phyloP scores from a whole-genome alignment of 1,284 basidiomycete genomes.

The Tilletia caries region DNA sequence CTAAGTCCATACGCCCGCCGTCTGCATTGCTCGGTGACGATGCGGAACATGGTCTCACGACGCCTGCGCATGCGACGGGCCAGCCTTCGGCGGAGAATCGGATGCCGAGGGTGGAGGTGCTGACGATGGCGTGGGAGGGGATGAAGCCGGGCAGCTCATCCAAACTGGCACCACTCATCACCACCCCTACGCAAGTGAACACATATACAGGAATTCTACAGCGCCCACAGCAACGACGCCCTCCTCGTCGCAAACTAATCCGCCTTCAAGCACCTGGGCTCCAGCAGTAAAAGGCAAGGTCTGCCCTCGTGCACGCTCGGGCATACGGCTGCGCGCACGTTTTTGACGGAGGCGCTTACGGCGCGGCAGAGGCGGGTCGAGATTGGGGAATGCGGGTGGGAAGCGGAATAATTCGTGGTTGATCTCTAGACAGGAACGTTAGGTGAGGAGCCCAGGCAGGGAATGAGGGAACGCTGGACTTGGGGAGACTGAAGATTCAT shows the following conservation, averaged over 20 bases:
- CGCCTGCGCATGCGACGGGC: constrained; percentile 81
- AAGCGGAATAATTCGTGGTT: constrained; percentile 67
- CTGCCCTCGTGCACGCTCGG: constrained; percentile 68
- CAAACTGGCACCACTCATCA: too few species aligned
- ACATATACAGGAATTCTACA: constrained; percentile 76
- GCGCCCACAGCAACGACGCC: constrained; percentile 84
- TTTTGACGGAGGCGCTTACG: constrained; percentile 86
- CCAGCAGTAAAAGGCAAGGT: constrained; percentile 30
- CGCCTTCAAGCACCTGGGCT: constrained; percentile 50
- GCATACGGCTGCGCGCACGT: constrained; percentile 74
- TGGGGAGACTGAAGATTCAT: constrained; percentile 25
- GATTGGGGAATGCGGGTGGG: constrained; percentile 61
- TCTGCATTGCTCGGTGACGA: constrained; percentile 78
- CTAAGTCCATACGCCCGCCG: background rate
- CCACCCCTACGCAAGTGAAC: too few species aligned
- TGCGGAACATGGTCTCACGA: constrained; percentile 90
- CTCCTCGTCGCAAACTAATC: constrained; percentile 71
- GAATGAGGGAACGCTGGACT: background rate
- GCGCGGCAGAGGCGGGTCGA: constrained; percentile 85
- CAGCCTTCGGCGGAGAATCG: constrained; percentile 77
- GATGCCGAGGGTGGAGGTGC: constrained; percentile 31
- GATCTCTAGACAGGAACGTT: constrained; percentile 71
- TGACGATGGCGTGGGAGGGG: constrained; percentile 14
- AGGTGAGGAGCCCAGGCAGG: too few species aligned
- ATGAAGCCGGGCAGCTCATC: background rate